Base-by-base conservation (phyloP, 176 grass and related monocot genomes). In the Oryza punctata region DNA sequence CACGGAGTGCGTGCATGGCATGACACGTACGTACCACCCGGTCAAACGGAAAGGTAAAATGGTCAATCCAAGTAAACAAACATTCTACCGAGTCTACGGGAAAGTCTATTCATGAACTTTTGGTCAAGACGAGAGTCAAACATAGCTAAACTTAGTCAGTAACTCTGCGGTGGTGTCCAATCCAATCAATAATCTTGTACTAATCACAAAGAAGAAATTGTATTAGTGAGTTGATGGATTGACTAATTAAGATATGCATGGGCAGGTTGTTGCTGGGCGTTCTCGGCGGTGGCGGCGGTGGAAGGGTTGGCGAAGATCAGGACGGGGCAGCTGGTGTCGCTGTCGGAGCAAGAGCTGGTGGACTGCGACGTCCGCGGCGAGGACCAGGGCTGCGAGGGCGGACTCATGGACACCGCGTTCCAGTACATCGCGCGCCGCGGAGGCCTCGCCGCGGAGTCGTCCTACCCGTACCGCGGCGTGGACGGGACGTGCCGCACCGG, bases 261-360 rank as follows among this genome's bases (percentile, higher is more conserved):
- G 13, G 27, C 77, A 93, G 91, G 91, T 5, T 88, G 85, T 7
- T 93, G 91, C 72, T 93, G 91, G 91, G 91, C 91, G 47, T 93
- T 93, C 88, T 88, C 91, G 15, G 91, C 85, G 12, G 88, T 93
- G 74, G 88, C 91, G 26, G 88, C 91, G 7, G 70, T 85, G 63
- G 91, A 93, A 59, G 91, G 91, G 2, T 70, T 93, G 10, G 79
- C 64, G 21, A 85, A 93, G 74, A 63, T 90, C 50, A 69, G 29
- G 12, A 93, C 85, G 6, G 91, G 91, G 0, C 79, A 33, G n/a
- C 73, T 93, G 78, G 32, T 88, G 25, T 88, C 91, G 7, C 85
- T 93, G 12, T 93, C 91, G 27, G 91, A 93, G 85, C 91, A 93
- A 60, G 50, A 93, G 82, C 85, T 90, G 5, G 91, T 93, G 67